phyloP scores from a whole-genome alignment of 495 filamentous ascomycete species.

The Lentithecium fluviatile region DNA sequence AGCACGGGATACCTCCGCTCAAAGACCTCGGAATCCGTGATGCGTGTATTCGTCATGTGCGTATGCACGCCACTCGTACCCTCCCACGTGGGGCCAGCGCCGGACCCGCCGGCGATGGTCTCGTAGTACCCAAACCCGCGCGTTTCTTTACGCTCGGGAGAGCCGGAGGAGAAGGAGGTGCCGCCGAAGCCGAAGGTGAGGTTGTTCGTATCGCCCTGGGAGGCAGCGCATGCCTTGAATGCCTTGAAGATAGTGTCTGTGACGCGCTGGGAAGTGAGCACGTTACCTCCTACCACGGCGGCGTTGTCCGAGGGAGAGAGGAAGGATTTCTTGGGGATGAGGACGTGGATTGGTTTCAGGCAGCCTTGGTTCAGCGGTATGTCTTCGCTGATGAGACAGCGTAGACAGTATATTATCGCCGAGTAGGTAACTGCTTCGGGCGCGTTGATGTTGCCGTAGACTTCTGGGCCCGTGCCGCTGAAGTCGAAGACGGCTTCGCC shows the following conservation, averaged over 20 bases:
- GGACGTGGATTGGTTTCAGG: slow-evolving; percentile 79
- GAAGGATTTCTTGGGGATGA: slow-evolving; percentile 78
- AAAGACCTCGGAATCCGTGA: slow-evolving; percentile 95
- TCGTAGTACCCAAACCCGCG: slow-evolving; percentile 96
- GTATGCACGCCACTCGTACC: slow-evolving; percentile 88
- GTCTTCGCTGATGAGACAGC: slow-evolving; percentile 87
- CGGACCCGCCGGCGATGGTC: slow-evolving; percentile 90
- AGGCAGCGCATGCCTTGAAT: slow-evolving; percentile 86
- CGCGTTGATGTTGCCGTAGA: slow-evolving; percentile 94
- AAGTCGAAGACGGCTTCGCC: slow-evolving; percentile 94
- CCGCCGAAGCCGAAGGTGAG: slow-evolving; percentile 80
- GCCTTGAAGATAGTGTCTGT: slow-evolving; percentile 92
- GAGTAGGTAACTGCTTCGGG: slow-evolving; percentile 91
- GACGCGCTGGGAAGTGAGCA: slow-evolving; percentile 85
- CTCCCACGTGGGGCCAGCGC: slow-evolving; percentile 83
- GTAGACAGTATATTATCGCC: slow-evolving; percentile 94
- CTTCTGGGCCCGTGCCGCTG: slow-evolving; percentile 83
- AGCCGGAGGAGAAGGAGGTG: slow-evolving; percentile 49
- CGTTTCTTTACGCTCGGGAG: slow-evolving; percentile 41
- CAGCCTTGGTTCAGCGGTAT: slow-evolving; percentile 98
- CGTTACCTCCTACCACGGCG: slow-evolving; percentile 94
- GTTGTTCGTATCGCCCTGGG: slow-evolving; percentile 93
- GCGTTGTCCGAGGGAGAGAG: slow-evolving; percentile 83
- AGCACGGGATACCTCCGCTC: slow-evolving; percentile 90
- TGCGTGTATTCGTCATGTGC: slow-evolving; percentile 99